Evolutionary conservation across 306 rosid species (phyloP).

Genomic region (Inga oerstediana): DNA sequence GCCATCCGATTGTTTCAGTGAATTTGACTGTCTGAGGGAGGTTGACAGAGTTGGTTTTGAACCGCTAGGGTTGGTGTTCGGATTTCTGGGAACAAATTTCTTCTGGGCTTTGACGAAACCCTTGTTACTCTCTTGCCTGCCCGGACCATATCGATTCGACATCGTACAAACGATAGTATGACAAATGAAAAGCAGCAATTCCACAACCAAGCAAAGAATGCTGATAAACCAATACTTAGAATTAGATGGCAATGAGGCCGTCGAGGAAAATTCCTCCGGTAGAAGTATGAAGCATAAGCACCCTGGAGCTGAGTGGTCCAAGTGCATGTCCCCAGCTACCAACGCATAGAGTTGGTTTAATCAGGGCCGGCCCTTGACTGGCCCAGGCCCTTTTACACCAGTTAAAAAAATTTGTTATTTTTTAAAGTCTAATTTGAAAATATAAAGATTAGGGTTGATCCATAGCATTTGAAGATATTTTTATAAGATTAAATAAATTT

Average conservation of each 20-base stretch:
- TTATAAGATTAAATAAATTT: no score
- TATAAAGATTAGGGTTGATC: no score
- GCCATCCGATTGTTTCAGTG: conserved; percentile 43
- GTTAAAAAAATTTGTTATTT: no score
- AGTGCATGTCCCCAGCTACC: background rate
- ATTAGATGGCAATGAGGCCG: background rate
- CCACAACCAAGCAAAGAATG: background rate
- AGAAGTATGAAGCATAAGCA: background rate
- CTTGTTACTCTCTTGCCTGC: conserved; percentile 53
- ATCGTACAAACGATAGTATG: conserved; percentile 29
- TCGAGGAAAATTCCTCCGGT: background rate
- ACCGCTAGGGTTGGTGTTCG: conserved; percentile 31
- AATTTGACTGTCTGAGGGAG: conserved; percentile 59
- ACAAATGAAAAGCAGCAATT: background rate
- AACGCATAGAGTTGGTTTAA: no score
- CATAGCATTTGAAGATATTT: no score
- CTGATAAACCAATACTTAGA: background rate
- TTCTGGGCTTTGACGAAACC: conserved; percentile 56
- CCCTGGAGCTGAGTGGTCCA: background rate
- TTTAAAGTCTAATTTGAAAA: no score
- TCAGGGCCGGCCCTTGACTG: no score
- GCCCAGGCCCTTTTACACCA: no score
- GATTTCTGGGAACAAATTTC: conserved; percentile 68
- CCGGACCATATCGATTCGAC: conserved; percentile 56
- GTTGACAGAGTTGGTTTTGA: conserved; percentile 64